Evolutionary conservation across 75 land plant genomes (phyloP), one percentile per base, ranked within the genome.

Genomic region (Sequoiadendron giganteum): DNA sequence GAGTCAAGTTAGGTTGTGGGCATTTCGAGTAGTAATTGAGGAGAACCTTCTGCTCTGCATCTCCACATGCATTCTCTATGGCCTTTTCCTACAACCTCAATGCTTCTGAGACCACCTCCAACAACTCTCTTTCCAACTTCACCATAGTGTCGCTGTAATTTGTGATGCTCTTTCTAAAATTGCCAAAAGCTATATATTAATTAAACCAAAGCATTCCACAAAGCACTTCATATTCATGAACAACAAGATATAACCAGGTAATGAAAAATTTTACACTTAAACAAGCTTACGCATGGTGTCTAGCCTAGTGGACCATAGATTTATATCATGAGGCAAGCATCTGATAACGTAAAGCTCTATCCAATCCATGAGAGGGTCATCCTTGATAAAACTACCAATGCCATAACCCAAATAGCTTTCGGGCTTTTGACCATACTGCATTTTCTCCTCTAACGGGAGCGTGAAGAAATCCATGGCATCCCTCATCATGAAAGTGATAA

Each of bases 291-390:
- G 32, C 94, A 93, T 93, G 10, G 89, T 92, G 49, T 90, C 91
- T 1, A 95, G 96, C 86, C 89, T 91, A 88, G 91, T 90, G 8
- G 96, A 94, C 96, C 96, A 95, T 15, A 91, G 36, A 0, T 90
- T 90, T 86, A 90, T 90, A 83, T 94, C 95, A 28, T 93, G 68
- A 79, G 86, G 54, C 38, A 28, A 38, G 19, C 30, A 89, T 32
- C 56, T 93, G 95, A 89, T 91, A 88, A 21, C 19, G 9, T 79
- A 79, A 1, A 79, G 1, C 28, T 79, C 82, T 79, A 47, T 79
- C 82, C 82, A 79, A 40, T 79, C 82, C 82, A 40, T 79, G 36
- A 79, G 21, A 40, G 45, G 82, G 25, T 18, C 28, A 15, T 40
- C 82, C 3, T 42, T 2, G 43, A 42, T 42, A 36, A 36, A 36